A percentile compares a stretch with the other conserved stretches of the same genome.
Evolutionary conservation across 2,329 filamentous ascomycete species (phyloP).

Genomic region (Pochonia chlamydosporia): DNA sequence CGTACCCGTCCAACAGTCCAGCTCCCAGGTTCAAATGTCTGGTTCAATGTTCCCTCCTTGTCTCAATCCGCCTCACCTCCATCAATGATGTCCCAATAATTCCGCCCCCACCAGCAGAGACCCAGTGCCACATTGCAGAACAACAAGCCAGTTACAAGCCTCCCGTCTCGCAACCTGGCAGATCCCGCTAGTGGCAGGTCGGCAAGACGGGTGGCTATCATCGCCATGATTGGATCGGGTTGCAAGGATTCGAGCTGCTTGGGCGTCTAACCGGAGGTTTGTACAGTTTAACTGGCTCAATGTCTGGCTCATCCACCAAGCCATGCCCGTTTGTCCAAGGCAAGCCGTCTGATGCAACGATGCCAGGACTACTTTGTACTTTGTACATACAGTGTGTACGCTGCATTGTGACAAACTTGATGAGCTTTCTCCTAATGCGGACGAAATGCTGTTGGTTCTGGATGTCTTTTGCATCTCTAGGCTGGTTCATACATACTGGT

Average conservation of each 20-base stretch:
- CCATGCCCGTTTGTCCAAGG: too few relatives aligned
- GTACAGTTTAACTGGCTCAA: neutral
- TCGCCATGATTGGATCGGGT: neutral
- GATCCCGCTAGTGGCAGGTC: neutral
- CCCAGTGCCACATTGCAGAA: too few relatives aligned
- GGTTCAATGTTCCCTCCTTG: too few relatives aligned
- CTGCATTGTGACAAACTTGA: neutral
- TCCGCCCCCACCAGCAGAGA: too few relatives aligned
- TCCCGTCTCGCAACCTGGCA: neutral
- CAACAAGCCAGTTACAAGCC: neutral
- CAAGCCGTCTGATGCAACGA: neutral
- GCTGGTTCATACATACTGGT: neutral
- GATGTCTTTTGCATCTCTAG: neutral
- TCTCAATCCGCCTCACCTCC: too few relatives aligned
- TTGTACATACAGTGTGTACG: too few relatives aligned
- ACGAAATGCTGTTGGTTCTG: constrained; percentile 1
- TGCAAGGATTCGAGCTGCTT: neutral
- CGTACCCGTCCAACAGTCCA: too few relatives aligned
- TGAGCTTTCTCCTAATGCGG: neutral
- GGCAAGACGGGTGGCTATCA: neutral
- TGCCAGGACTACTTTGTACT: neutral
- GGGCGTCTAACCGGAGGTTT: neutral
- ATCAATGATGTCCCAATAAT: too few relatives aligned
- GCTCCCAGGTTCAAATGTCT: too few relatives aligned
- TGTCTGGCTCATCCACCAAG: too few relatives aligned